A percentile compares a stretch with the other conserved stretches of the same genome.
These are phyloP conservation scores for Orbilia blumenaviensis DNA, from an alignment of 2,329 filamentous ascomycete species.

Conservation along the genomic window DNA sequence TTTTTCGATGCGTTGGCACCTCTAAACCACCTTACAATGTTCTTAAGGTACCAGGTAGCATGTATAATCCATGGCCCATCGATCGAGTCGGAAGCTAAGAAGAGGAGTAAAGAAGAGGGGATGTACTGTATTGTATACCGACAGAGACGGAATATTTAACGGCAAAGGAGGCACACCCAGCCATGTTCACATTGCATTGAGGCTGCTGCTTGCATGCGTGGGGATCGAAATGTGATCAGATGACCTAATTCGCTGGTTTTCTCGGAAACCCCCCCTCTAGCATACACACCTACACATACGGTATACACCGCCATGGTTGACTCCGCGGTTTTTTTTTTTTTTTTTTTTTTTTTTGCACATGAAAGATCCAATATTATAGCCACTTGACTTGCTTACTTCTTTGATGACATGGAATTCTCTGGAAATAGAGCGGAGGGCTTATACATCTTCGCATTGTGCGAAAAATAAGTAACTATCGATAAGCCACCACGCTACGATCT, in stretches of 20 bases:
- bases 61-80: too few species aligned
- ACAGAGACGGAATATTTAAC: constrained; percentile 12
- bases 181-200: constrained; percentile 15
- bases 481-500: background rate
- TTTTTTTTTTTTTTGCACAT: too few species aligned
- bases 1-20: constrained; percentile 48
- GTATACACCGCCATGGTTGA: background rate
- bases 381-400: too few species aligned
- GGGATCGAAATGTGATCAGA: constrained; percentile 43
- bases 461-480: background rate
- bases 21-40: constrained; percentile 20
- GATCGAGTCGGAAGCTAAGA: background rate
- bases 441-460: background rate
- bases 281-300: background rate
- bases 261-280: background rate
- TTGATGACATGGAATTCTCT: too few species aligned
- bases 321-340: too few species aligned
- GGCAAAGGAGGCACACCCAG: background rate
- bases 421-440: too few species aligned
- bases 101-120: background rate
- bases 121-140: background rate
- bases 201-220: background rate
- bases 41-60: too few species aligned
- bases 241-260: background rate
- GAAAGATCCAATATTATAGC: too few species aligned